These are phyloP conservation scores for Mytilinidion resinicola DNA, from an alignment of 495 filamentous ascomycete genomes.

Conservation along the genomic window DNA sequence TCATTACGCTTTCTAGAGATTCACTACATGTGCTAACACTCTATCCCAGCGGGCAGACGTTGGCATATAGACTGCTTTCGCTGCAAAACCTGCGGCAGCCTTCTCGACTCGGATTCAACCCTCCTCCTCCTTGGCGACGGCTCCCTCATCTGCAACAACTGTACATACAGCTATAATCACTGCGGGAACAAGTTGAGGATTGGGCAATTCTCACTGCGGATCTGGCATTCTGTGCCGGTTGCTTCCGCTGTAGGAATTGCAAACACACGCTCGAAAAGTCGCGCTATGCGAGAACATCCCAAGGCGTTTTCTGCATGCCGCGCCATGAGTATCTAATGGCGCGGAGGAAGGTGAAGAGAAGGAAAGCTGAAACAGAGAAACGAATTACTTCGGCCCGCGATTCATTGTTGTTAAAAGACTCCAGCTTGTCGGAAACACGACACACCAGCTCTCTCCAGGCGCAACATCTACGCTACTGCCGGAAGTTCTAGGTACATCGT, in stretches of 20 bases:
- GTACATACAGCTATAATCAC: conserved; percentile 97
- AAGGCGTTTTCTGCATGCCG: conserved; percentile 99
- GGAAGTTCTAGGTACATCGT: no score
- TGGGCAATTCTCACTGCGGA: conserved; percentile 96
- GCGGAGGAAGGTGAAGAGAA: no score
- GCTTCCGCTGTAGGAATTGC: conserved; percentile 96
- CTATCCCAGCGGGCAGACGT: conserved; percentile 93
- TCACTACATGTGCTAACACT: no score
- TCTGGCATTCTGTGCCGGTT: conserved; percentile 96
- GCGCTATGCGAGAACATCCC: conserved; percentile 93
- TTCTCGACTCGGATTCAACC: conserved; percentile 97
- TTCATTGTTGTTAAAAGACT: no score
- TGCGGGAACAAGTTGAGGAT: conserved; percentile 96
- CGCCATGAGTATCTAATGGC: conserved; percentile 98
- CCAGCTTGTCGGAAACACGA: no score
- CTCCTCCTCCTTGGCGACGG: conserved; percentile 95
- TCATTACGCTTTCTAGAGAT: no score
- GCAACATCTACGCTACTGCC: no score
- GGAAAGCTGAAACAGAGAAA: no score
- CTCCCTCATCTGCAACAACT: conserved; percentile 97
- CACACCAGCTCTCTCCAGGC: no score
- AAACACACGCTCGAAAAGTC: conserved; percentile 98
- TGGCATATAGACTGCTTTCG: conserved; percentile 99
- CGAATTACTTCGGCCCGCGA: no score
- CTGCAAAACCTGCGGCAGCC: conserved; percentile 90